Percentiles rank a stretch among this genome's conserved stretches.
These are phyloP conservation scores for Pichia manshurica DNA, from an alignment of 805 yeast genomes.

Conservation along the genomic window DNA sequence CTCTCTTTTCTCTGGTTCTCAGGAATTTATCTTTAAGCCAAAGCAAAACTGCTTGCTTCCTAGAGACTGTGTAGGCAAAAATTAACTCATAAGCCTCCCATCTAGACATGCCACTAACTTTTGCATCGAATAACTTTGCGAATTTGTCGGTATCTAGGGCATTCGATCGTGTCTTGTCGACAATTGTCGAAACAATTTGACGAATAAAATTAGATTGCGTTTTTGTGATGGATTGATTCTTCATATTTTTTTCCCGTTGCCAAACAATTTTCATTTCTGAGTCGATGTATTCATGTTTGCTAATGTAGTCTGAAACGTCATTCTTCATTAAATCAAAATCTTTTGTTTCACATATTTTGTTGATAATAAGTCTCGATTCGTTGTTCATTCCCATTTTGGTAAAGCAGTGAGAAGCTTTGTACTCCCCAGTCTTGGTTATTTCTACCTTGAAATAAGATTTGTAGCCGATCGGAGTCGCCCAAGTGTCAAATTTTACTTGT, in stretches of 20 bases:
- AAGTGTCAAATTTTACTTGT: conserved; percentile 10
- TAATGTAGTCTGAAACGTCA: neutral
- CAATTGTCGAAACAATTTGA: conserved; percentile 15
- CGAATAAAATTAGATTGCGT: conserved; percentile 11
- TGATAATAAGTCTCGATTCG: neutral
- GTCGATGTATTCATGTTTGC: neutral
- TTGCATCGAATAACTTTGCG: conserved; percentile 12
- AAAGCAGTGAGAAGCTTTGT: neutral
- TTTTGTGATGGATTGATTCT: neutral
- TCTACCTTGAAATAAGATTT: conserved; percentile 12
- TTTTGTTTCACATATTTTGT: neutral
- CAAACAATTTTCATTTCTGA: conserved; percentile 1
- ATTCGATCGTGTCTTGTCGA: conserved; percentile 17
- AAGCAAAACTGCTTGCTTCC: conserved; percentile 22
- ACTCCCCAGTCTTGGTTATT: neutral
- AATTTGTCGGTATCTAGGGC: conserved; percentile 21
- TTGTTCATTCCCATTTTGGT: neutral
- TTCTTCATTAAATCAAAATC: conserved; percentile 5
- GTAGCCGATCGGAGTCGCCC: conserved; percentile 9
- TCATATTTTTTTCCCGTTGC: conserved; percentile 1
- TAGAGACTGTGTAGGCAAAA: conserved; percentile 28
- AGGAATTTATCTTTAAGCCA: conserved; percentile 24
- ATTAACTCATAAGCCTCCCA: conserved; percentile 27
- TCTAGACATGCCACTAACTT: conserved; percentile 19
- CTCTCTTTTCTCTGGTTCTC: conserved; percentile 19